These are phyloP conservation scores for Poa annua DNA, from an alignment of 176 grass and related monocot genomes.

Conservation along the genomic window DNA sequence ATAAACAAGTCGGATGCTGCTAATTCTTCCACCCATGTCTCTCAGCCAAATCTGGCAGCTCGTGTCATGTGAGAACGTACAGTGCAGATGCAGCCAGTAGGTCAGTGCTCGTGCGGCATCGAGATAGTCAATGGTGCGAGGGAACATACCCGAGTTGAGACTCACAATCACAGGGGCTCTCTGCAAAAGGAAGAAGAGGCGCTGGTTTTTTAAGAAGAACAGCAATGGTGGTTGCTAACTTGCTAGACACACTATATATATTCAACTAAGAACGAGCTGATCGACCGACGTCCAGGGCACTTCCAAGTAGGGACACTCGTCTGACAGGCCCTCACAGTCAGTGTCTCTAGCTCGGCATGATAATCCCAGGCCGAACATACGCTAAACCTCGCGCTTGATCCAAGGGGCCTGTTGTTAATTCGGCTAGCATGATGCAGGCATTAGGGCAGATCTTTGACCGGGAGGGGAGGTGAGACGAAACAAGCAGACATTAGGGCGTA, in stretches of 20 bases:
- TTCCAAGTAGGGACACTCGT: not conserved
- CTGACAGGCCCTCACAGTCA: not conserved
- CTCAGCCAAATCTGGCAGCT: not conserved
- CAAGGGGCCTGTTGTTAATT: conserved; percentile 30
- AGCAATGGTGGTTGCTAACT: not conserved
- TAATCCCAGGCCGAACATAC: not conserved
- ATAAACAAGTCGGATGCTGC: not conserved
- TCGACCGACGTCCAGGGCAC: not conserved
- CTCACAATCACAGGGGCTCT: too few relatives aligned
- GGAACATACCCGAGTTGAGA: not conserved
- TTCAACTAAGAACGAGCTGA: too few relatives aligned
- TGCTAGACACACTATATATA: too few relatives aligned
- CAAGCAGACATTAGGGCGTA: conserved; percentile 29
- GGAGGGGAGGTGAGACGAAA: not conserved
- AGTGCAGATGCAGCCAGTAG: not conserved
- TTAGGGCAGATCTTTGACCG: conserved; percentile 56
- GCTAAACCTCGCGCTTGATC: conserved; percentile 16
- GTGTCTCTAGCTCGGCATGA: too few relatives aligned
- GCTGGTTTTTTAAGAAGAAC: too few relatives aligned
- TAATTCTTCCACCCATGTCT: not conserved
- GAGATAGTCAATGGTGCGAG: conserved; percentile 20
- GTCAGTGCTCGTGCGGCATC: conserved; percentile 37
- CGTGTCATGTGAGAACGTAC: not conserved
- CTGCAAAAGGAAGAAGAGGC: too few relatives aligned
- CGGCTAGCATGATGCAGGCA: not conserved